Evolutionary conservation across 768 basidiomycete species (phyloP).

Genomic region (Lactarius psammicola): DNA sequence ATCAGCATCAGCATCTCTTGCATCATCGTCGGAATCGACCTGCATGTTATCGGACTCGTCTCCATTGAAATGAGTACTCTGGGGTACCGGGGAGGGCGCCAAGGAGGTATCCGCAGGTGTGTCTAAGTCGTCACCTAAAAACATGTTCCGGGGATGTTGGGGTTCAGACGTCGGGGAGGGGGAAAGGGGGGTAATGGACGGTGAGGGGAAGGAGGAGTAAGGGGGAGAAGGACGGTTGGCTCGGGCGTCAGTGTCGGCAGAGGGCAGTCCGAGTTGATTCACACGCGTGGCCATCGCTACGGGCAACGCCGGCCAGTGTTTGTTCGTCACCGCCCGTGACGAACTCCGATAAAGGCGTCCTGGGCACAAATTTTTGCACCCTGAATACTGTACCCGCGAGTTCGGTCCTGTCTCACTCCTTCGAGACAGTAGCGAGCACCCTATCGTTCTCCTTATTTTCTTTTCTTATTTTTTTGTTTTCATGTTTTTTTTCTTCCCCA

Average conservation of each 20-base stretch:
- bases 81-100: constrained; percentile 31
- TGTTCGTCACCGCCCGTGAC: constrained; percentile 39
- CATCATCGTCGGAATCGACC: constrained; percentile 56
- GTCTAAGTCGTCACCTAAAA: constrained; percentile 26
- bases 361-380: constrained; percentile 31
- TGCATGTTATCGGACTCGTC: constrained; percentile 60
- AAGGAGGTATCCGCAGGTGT: constrained; percentile 31
- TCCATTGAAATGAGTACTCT: constrained; percentile 46
- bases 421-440: constrained; percentile 14
- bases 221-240: constrained; percentile 37
- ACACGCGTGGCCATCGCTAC: constrained; percentile 39
- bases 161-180: constrained; percentile 29
- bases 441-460: constrained; percentile 1
- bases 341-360: constrained; percentile 37
- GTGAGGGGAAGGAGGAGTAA: constrained; percentile 33
- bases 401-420: constrained; percentile 19
- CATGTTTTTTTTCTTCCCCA: constrained; percentile 9
- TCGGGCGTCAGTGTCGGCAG: constrained; percentile 40
- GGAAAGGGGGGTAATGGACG: constrained; percentile 31
- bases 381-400: constrained; percentile 21
- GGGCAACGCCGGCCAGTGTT: constrained; percentile 37
- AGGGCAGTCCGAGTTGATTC: constrained; percentile 38
- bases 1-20: constrained; percentile 40
- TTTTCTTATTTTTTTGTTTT: neutral
- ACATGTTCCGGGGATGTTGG: constrained; percentile 24